These are phyloP conservation scores for Clohesyomyces aquaticus DNA, from an alignment of 495 filamentous ascomycete genomes.

Conservation along the genomic window DNA sequence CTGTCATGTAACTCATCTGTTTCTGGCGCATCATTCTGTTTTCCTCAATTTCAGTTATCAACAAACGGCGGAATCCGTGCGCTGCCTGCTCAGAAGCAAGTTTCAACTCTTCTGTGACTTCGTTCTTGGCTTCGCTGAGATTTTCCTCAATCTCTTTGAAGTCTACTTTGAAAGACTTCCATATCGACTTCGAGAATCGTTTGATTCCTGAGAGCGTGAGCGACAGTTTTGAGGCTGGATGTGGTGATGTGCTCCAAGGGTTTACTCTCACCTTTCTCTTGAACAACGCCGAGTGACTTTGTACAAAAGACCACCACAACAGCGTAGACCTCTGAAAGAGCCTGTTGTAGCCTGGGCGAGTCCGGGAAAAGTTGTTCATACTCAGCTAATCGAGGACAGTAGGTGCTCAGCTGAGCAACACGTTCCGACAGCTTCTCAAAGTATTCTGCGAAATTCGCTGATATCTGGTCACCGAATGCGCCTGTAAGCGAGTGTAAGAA, in stretches of 20 bases:
- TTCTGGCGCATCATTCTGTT: constrained; percentile 24
- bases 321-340: constrained; percentile 29
- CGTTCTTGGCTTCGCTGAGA: constrained; percentile 30
- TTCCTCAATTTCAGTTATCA: constrained; percentile 27
- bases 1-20: constrained; percentile 5
- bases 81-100: constrained; percentile 31
- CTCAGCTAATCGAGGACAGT: constrained; percentile 33
- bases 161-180: constrained; percentile 32
- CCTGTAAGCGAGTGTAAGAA: constrained; percentile 7
- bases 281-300: constrained; percentile 25
- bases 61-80: constrained; percentile 24
- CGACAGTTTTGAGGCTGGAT: constrained; percentile 14
- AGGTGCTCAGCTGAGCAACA: constrained; percentile 32
- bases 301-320: constrained; percentile 28
- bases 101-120: constrained; percentile 31
- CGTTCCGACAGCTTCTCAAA: constrained; percentile 33
- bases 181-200: constrained; percentile 34
- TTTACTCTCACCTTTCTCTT: constrained; percentile 33
- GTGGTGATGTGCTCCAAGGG: neutral
- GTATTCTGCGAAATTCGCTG: constrained; percentile 31
- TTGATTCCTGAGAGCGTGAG: constrained; percentile 23
- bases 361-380: constrained; percentile 31
- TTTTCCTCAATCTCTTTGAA: constrained; percentile 33
- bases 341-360: constrained; percentile 27
- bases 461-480: constrained; percentile 25